A percentile compares a stretch with the other conserved stretches of the same genome.
Conservation (phyloP, 345 rosid species). For the Gossypium sturtianum region DNA sequence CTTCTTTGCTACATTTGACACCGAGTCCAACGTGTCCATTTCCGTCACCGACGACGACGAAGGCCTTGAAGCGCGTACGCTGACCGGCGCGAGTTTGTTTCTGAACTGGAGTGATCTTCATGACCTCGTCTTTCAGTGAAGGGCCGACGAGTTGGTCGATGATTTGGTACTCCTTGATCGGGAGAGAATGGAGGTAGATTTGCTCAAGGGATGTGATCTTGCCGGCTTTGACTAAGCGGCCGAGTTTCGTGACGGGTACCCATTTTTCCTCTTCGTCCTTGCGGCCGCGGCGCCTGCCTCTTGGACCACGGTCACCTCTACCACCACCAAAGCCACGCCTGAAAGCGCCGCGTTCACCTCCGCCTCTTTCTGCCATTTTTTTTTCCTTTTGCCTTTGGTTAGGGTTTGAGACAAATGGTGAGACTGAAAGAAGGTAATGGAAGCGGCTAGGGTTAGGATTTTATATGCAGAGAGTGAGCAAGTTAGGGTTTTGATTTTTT, state of each 20-base stretch:
- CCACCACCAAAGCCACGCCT: slow-evolving; percentile 8
- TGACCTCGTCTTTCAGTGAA: slow-evolving; percentile 6
- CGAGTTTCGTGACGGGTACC: slow-evolving; percentile 7
- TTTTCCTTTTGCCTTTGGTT: not conserved
- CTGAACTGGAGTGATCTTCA: slow-evolving; percentile 10
- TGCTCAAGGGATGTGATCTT: slow-evolving; percentile 9
- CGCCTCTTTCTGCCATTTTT: slow-evolving; percentile 12
- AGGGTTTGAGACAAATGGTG: not conserved
- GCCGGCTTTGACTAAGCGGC: slow-evolving; percentile 2
- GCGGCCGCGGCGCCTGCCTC: slow-evolving; percentile 9
- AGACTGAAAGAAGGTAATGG: not conserved
- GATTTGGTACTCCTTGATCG: slow-evolving; percentile 6
- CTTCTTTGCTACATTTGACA: slow-evolving; percentile 7
- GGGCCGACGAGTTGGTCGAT: slow-evolving; percentile 9
- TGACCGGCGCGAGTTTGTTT: slow-evolving; percentile 11
- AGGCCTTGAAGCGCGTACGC: slow-evolving; percentile 13
- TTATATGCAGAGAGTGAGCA: not conserved
- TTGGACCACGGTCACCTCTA: slow-evolving; percentile 1
- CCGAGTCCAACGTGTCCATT: slow-evolving; percentile 9
- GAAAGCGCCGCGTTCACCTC: slow-evolving; percentile 10
- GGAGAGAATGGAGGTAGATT: slow-evolving; percentile 12
- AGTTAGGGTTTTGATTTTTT: not conserved
- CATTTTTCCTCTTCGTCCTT: slow-evolving; percentile 1
- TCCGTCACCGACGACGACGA: slow-evolving; percentile 8
- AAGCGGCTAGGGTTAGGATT: not conserved